Evolutionary conservation across 768 basidiomycete genomes (phyloP).

Genomic region (Amanita rubescens): DNA sequence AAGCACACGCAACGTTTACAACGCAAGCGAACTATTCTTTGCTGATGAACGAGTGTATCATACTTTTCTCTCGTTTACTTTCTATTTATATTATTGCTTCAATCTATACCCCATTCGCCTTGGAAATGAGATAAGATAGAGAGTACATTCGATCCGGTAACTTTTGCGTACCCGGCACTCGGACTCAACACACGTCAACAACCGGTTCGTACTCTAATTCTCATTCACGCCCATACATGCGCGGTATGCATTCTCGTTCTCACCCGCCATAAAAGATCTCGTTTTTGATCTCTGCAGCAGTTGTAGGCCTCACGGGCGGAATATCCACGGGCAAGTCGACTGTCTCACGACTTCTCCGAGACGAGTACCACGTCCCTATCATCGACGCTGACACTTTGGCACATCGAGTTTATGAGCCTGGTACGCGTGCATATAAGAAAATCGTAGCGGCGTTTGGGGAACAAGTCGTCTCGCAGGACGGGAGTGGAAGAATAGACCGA

Average conservation of each 20-base stretch:
- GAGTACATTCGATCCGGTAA: too few species aligned
- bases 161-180: too few species aligned
- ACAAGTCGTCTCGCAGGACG: slow-evolving; percentile 58
- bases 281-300: slow-evolving; percentile 29
- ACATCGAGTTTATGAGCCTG: slow-evolving; percentile 78
- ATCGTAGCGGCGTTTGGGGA: slow-evolving; percentile 69
- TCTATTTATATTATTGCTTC: too few species aligned
- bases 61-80: too few species aligned
- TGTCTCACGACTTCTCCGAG: slow-evolving; percentile 67
- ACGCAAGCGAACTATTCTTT: too few species aligned
- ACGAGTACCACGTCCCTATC: slow-evolving; percentile 59
- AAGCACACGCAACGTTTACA: neutral
- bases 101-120: too few species aligned
- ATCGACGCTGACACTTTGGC: slow-evolving; percentile 92
- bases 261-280: neutral
- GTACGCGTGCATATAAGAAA: slow-evolving; percentile 60
- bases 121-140: too few species aligned
- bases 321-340: slow-evolving; percentile 97
- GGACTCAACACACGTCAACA: slow-evolving; percentile 1
- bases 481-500: slow-evolving; percentile 59
- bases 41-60: neutral
- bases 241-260: neutral
- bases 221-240: too few species aligned
- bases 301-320: slow-evolving; percentile 92
- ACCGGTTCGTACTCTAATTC: too few species aligned